These are phyloP conservation scores for Nakataea oryzae DNA, from an alignment of 2,329 filamentous ascomycete genomes.

Conservation along the genomic window DNA sequence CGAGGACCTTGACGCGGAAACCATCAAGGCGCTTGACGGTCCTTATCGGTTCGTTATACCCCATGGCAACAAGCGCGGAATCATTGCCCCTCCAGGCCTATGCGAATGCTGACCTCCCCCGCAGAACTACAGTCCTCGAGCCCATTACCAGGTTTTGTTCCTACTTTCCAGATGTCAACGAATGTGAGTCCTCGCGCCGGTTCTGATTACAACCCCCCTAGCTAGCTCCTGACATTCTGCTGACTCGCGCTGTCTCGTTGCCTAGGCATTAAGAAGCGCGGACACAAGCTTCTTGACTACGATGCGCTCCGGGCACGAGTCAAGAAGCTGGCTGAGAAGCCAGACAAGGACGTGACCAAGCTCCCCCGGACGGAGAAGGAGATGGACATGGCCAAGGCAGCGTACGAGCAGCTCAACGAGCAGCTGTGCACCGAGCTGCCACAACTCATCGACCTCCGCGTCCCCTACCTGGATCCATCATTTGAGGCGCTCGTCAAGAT, in stretches of 20 bases:
- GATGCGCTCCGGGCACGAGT: slow-evolving; percentile 92
- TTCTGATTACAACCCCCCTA: neutral
- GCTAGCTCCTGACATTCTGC: neutral
- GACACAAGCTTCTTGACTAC: slow-evolving; percentile 97
- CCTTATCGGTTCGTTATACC: slow-evolving; percentile 59
- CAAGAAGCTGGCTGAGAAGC: slow-evolving; percentile 94
- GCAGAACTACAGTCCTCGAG: slow-evolving; percentile 73
- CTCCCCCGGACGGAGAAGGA: slow-evolving; percentile 94
- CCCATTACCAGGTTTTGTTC: slow-evolving; percentile 94
- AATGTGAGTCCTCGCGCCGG: slow-evolving; percentile 48
- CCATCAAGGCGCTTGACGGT: slow-evolving; percentile 94
- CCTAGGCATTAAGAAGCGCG: slow-evolving; percentile 93
- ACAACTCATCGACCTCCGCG: slow-evolving; percentile 90
- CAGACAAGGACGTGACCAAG: slow-evolving; percentile 93
- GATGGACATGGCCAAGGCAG: slow-evolving; percentile 82
- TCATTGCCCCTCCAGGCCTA: slow-evolving; percentile 26
- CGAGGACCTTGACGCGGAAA: slow-evolving; percentile 94
- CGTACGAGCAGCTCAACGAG: slow-evolving; percentile 95
- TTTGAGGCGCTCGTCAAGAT: slow-evolving; percentile 99
- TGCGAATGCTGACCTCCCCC: neutral
- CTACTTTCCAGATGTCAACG: slow-evolving; percentile 98
- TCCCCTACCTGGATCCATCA: slow-evolving; percentile 91
- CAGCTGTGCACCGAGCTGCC: slow-evolving; percentile 88
- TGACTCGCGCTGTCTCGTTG: neutral
- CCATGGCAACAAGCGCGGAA: slow-evolving; percentile 8